Base-by-base conservation (phyloP, 2,329 filamentous ascomycete genomes). In the Trichoderma aggressivum region DNA sequence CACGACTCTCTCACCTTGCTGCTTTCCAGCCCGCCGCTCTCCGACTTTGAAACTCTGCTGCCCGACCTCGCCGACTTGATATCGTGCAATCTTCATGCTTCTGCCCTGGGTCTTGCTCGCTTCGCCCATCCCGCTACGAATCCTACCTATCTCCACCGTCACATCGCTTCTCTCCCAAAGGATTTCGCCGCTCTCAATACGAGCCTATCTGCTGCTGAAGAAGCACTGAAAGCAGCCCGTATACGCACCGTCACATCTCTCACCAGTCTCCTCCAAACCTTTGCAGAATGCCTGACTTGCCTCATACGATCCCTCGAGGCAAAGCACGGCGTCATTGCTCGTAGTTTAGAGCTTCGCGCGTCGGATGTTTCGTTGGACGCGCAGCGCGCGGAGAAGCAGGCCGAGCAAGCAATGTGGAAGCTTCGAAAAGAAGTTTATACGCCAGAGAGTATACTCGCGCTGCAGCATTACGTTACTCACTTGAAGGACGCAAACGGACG, bases 111-210 rank as follows among this genome's bases (percentile, higher is more conserved):
- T 18, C 81, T 89, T 28, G 82, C 86, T 1, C 84, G 86, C 50
- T 80, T 87, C 39, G 77, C 82, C 3, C 82, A 84, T 73, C 86
- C 86, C 0, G 80, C 80, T 18, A 87, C 85, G 1, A 87, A 87
- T 77, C 81, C 86, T 0, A 87, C 86, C 24, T 88, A 83, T 75
- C 80, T 90, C n/a, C 88, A 90, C 80, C 87, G 88, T 24, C 79
- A 82, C 28, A 85, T 90, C 63, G 81, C 87, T 1, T 79, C 82
- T 21, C 80, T 91, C 2, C 80, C 85, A 0, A 73, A 78, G 1
- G 79, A 82, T 28, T 78, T 84, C 21, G 73, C 78, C 5, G 71
- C 79, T 3, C 82, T 88, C 1, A 77, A 75, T n/a, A 39, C 76
- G 14, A 72, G 78, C 4, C 75, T 84, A 5, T 70, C 76, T 3